These are phyloP conservation scores for Arthrobotrys sphaeroides DNA, from an alignment of 2,329 filamentous ascomycete genomes.

Conservation along the genomic window DNA sequence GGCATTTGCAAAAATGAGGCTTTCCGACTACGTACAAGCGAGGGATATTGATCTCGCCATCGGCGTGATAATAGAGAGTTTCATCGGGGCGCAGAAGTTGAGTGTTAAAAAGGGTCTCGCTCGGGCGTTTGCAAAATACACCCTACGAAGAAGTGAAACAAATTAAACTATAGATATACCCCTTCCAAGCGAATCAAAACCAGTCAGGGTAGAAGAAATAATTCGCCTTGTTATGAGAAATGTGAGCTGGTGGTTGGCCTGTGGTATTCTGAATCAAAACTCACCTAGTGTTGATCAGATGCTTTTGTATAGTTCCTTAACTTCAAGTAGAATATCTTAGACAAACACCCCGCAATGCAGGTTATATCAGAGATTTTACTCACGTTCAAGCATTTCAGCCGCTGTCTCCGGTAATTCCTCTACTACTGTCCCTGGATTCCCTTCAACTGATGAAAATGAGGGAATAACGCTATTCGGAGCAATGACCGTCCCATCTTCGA, in stretches of 20 bases:
- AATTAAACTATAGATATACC: neutral
- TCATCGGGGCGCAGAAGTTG: slow-evolving; percentile 95
- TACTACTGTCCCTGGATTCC: slow-evolving; percentile 79
- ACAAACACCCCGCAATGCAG: neutral
- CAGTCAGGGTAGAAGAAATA: neutral
- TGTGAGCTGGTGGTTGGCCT: no score
- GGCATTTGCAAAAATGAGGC: slow-evolving; percentile 94
- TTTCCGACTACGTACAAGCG: slow-evolving; percentile 92
- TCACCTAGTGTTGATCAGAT: neutral
- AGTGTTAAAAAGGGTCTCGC: slow-evolving; percentile 97
- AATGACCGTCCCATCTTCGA: slow-evolving; percentile 84
- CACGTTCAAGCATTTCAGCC: slow-evolving; percentile 61
- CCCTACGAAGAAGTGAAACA: slow-evolving; percentile 65
- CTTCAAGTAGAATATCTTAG: slow-evolving; percentile 10
- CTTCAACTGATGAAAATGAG: slow-evolving; percentile 90
- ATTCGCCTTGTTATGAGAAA: no score
- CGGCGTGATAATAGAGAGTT: slow-evolving; percentile 93
- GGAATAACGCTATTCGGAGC: slow-evolving; percentile 90
- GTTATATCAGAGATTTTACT: slow-evolving; percentile 2
- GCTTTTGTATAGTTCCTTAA: slow-evolving; percentile 48
- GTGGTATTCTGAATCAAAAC: neutral
- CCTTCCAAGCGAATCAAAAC: neutral
- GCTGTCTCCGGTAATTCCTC: slow-evolving; percentile 79
- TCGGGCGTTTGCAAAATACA: slow-evolving; percentile 95
- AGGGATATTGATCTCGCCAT: slow-evolving; percentile 97